phyloP scores from a whole-genome alignment of 306 rosid genomes.

The Trifolium subterraneum region DNA sequence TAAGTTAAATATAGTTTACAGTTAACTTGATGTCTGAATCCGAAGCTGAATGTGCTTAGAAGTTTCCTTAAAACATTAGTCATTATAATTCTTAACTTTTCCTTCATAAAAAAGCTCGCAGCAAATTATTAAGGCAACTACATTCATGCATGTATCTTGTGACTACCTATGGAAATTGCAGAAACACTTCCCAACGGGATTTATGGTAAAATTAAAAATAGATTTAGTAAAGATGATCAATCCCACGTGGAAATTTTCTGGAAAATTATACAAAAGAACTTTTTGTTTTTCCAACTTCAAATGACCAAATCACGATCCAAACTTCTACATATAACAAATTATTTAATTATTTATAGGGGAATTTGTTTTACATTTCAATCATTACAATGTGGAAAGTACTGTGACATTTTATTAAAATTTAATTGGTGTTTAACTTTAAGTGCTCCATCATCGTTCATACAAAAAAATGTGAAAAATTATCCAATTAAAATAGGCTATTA shows the following conservation, averaged over 20 bases:
- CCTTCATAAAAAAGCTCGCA: neutral
- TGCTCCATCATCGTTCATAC: neutral
- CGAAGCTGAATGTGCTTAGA: conserved; percentile 3
- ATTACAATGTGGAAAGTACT: neutral
- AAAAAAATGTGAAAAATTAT: neutral
- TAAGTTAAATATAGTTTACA: conserved; percentile 23
- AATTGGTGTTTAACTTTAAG: conserved; percentile 12
- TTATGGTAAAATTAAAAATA: too few relatives aligned
- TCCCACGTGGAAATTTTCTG: too few relatives aligned
- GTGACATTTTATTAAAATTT: conserved; percentile 21
- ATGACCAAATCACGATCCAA: neutral
- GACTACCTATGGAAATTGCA: too few relatives aligned
- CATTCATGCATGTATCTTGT: neutral
- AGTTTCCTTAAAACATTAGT: neutral
- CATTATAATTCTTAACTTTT: neutral
- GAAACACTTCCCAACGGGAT: too few relatives aligned
- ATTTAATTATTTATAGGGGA: neutral
- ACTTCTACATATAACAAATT: neutral
- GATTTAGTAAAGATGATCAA: neutral
- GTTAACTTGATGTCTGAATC: neutral
- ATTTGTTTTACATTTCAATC: neutral
- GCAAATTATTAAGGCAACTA: neutral
- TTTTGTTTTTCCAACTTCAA: neutral
- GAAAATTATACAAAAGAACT: neutral
- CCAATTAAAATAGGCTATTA: conserved; percentile 13